phyloP scores from a whole-genome alignment of 768 basidiomycete species.

The Lactarius quietus region DNA sequence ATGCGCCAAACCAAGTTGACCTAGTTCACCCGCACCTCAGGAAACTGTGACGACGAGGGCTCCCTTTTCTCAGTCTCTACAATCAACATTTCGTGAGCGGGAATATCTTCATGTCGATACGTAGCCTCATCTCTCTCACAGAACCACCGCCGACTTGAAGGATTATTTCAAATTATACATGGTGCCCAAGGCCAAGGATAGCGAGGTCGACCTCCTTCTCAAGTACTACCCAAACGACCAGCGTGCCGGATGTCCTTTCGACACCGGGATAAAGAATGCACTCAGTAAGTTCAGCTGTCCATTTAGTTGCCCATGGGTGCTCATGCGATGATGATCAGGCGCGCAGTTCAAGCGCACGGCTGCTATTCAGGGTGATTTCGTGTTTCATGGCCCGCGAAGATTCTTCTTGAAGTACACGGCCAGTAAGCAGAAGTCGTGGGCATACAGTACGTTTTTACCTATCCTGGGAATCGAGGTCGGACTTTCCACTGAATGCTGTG shows the following conservation, averaged over 20 bases:
- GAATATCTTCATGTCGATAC: neutral
- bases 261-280: slow-evolving; percentile 20
- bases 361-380: slow-evolving; percentile 22
- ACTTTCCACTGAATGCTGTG: no score
- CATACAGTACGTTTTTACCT: slow-evolving; percentile 21
- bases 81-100: slow-evolving; percentile 33
- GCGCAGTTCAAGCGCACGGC: slow-evolving; percentile 25
- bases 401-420: slow-evolving; percentile 21
- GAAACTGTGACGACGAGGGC: slow-evolving; percentile 59
- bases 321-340: neutral
- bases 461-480: no score
- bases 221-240: slow-evolving; percentile 26
- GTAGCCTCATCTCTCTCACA: neutral
- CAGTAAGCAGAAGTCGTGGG: slow-evolving; percentile 20
- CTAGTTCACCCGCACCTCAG: slow-evolving; percentile 28
- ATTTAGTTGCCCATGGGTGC: neutral
- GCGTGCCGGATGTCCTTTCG: slow-evolving; percentile 21
- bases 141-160: neutral
- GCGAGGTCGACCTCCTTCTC: slow-evolving; percentile 25
- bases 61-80: slow-evolving; percentile 38
- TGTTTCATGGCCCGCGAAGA: slow-evolving; percentile 25
- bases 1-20: neutral
- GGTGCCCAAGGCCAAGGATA: slow-evolving; percentile 26
- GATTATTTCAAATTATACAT: slow-evolving; percentile 24
- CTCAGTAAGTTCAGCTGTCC: slow-evolving; percentile 31